phyloP scores from a whole-genome alignment of 2,329 filamentous ascomycete genomes.

The Xylariaceae sp. region DNA sequence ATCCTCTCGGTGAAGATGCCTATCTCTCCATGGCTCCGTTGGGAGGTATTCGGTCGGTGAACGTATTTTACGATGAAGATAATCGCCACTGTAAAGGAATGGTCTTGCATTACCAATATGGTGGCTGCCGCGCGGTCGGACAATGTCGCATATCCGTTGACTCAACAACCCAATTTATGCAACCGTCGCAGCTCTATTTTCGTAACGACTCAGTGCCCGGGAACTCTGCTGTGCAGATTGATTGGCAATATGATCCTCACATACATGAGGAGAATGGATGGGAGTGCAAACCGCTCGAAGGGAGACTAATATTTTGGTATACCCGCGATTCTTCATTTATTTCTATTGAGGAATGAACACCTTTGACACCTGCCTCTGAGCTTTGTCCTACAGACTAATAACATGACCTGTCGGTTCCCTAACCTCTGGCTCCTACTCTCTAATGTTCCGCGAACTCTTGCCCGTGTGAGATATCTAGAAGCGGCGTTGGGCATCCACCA shows the following conservation, averaged over 20 bases:
- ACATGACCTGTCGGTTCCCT: not conserved
- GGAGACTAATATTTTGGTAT: slow-evolving; percentile 9
- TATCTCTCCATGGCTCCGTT: slow-evolving; percentile 6
- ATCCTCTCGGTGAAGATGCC: slow-evolving; percentile 4
- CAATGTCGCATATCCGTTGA: slow-evolving; percentile 6
- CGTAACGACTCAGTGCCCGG: not conserved
- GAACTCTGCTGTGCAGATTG: not conserved
- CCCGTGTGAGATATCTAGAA: not conserved
- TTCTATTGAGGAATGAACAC: slow-evolving; percentile 3
- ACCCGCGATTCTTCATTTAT: slow-evolving; percentile 4
- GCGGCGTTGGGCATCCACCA: slow-evolving; percentile 2
- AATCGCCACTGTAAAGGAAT: slow-evolving; percentile 9
- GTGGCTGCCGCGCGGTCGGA: slow-evolving; percentile 7
- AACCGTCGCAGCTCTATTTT: slow-evolving; percentile 6
- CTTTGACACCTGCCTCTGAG: not conserved
- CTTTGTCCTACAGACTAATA: not conserved
- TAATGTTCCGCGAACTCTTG: not conserved
- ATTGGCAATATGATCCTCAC: not conserved
- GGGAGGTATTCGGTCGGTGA: slow-evolving; percentile 3
- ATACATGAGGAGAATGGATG: slow-evolving; percentile 4
- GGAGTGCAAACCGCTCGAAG: slow-evolving; percentile 6
- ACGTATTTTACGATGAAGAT: slow-evolving; percentile 10
- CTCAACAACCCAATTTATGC: not conserved
- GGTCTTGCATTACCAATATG: slow-evolving; percentile 2
- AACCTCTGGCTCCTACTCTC: not conserved